Evolutionary conservation across 2,329 filamentous ascomycete genomes (phyloP).

Genomic region (Cladosporium oxysporum): DNA sequence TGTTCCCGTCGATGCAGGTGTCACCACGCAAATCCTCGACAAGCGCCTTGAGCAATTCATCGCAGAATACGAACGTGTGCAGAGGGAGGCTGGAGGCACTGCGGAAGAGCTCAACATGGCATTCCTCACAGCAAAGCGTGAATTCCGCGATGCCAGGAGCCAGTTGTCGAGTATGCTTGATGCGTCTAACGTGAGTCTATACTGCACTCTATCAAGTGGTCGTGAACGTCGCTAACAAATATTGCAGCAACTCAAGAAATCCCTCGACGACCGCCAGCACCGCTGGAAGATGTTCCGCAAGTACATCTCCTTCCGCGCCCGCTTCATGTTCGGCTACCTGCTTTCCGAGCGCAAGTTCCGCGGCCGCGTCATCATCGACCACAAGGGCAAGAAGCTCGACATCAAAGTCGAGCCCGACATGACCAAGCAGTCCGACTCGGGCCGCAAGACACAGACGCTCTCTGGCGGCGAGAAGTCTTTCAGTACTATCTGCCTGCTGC

Average conservation of each 20-base stretch:
- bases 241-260: conserved; percentile 53
- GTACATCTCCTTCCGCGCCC: conserved; percentile 81
- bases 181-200: conserved; percentile 43
- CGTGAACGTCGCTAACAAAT: background rate
- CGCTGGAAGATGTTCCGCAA: conserved; percentile 82
- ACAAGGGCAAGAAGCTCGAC: conserved; percentile 71
- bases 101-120: conserved; percentile 32
- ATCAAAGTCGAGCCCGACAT: conserved; percentile 71
- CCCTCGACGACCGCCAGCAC: conserved; percentile 67
- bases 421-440: conserved; percentile 67
- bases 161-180: conserved; percentile 29
- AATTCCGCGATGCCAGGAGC: conserved; percentile 27
- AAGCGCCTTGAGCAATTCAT: conserved; percentile 35
- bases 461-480: conserved; percentile 98
- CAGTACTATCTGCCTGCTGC: conserved; percentile 88
- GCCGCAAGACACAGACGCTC: conserved; percentile 84
- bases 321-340: conserved; percentile 83
- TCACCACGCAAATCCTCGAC: conserved; percentile 37
- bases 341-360: conserved; percentile 88
- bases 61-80: conserved; percentile 32
- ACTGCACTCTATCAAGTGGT: background rate
- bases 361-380: conserved; percentile 77
- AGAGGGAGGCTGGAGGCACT: conserved; percentile 35
- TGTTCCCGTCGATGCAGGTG: conserved; percentile 33
- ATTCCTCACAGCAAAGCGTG: conserved; percentile 35